Conservation (phyloP, 2,329 filamentous ascomycete species). For the Fusarium verticillioides region DNA sequence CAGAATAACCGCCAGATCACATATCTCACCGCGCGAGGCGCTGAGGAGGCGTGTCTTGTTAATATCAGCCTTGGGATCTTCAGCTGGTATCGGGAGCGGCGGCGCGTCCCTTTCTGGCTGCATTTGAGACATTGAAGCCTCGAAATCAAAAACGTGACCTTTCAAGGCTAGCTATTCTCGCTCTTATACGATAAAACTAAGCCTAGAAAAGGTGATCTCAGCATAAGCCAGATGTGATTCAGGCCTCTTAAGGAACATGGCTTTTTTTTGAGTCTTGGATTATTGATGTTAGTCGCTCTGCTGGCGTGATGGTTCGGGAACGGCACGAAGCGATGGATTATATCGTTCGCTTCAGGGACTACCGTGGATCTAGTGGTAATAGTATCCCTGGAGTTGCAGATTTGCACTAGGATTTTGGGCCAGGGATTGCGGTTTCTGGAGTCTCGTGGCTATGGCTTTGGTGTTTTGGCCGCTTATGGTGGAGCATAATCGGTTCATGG, state of each 20-base stretch:
- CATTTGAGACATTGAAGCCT: slow-evolving; percentile 25
- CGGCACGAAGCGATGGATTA: neutral
- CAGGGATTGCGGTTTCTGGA: slow-evolving; percentile 6
- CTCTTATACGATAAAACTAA: neutral
- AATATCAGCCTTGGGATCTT: slow-evolving; percentile 1
- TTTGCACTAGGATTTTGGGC: slow-evolving; percentile 16
- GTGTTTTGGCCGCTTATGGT: neutral
- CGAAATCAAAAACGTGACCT: slow-evolving; percentile 8
- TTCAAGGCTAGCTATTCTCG: neutral
- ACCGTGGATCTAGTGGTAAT: slow-evolving; percentile 20
- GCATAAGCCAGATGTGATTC: neutral
- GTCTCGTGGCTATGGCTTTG: neutral
- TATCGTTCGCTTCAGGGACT: slow-evolving; percentile 19
- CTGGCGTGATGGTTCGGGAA: neutral
- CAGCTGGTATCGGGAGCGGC: slow-evolving; percentile 26
- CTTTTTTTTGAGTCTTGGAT: neutral
- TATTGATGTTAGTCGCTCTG: neutral
- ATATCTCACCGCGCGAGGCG: neutral
- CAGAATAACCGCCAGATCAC: neutral
- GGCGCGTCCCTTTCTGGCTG: slow-evolving; percentile 18
- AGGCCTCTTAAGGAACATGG: slow-evolving; percentile 23
- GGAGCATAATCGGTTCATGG: neutral
- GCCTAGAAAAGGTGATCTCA: neutral
- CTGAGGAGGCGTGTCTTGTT: neutral
- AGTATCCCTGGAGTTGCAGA: slow-evolving; percentile 28